Conservation (phyloP, 306 rosid genomes). For the Arachis stenosperma region DNA sequence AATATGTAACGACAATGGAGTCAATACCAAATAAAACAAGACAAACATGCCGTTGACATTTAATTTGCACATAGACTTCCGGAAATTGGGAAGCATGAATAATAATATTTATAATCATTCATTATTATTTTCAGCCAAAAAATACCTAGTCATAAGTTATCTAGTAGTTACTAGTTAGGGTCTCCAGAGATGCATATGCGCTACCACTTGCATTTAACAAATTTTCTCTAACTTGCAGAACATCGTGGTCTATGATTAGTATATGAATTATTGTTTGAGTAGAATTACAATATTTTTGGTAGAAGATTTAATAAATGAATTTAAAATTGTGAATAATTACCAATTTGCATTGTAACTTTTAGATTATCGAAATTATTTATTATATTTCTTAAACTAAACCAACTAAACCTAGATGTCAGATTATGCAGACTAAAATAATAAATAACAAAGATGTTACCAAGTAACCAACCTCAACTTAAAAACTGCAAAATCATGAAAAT, state of each 20-base stretch:
- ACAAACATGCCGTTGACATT: constrained; percentile 1
- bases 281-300: no score
- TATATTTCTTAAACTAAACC: background rate
- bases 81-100: background rate
- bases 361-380: background rate
- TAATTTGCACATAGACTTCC: no score
- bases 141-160: no score
- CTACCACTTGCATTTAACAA: background rate
- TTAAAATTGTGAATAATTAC: background rate
- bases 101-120: background rate
- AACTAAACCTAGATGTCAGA: background rate
- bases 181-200: background rate
- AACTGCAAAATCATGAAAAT: constrained; percentile 1
- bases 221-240: background rate
- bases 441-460: background rate
- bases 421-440: background rate
- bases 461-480: background rate
- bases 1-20: background rate
- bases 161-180: background rate
- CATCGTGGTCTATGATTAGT: background rate
- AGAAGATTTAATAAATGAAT: no score
- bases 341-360: background rate
- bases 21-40: background rate
- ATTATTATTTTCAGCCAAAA: no score
- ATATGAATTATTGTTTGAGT: no score